Percentiles rank a stretch among this genome's conserved stretches.
phyloP scores from a whole-genome alignment of 306 rosid species.

The Gastrolobium villosum region DNA sequence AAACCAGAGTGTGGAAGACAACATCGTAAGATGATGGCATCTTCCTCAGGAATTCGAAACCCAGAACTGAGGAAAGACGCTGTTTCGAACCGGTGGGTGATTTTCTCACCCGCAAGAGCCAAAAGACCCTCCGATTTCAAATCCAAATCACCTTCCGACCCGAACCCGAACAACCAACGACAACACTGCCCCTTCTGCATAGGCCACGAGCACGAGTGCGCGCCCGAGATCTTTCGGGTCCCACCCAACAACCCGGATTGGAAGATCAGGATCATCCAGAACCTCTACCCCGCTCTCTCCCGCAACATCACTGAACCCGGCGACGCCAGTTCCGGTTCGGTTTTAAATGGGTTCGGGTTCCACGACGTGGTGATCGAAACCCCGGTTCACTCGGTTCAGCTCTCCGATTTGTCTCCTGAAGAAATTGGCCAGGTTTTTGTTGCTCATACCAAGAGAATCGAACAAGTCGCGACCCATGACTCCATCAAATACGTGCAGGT shows the following conservation, averaged over 20 bases:
- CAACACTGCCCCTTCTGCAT: constrained; percentile 81
- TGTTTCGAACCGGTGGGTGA: constrained; percentile 73
- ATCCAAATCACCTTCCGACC: constrained; percentile 60
- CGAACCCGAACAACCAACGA: constrained; percentile 36
- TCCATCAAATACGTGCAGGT: constrained; percentile 85
- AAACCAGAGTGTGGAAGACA: not conserved
- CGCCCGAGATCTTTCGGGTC: constrained; percentile 85
- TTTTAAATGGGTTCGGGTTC: constrained; percentile 70
- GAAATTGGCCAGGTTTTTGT: constrained; percentile 59
- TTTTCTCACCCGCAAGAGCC: constrained; percentile 82
- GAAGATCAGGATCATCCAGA: constrained; percentile 81
- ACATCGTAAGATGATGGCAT: constrained; percentile 37
- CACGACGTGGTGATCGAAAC: constrained; percentile 83
- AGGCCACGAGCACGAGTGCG: constrained; percentile 82
- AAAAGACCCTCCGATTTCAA: constrained; percentile 85
- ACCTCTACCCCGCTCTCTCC: constrained; percentile 80
- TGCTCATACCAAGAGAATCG: constrained; percentile 58
- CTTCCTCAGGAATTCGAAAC: constrained; percentile 35
- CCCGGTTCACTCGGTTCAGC: constrained; percentile 73
- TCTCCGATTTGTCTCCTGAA: constrained; percentile 57
- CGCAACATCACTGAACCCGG: constrained; percentile 42
- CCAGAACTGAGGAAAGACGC: constrained; percentile 71
- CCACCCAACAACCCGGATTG: constrained; percentile 66
- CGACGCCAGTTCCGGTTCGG: constrained; percentile 39
- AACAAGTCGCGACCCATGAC: constrained; percentile 46